Base-by-base conservation (phyloP, 2,329 filamentous ascomycete species). In the Shiraia bambusicola region DNA sequence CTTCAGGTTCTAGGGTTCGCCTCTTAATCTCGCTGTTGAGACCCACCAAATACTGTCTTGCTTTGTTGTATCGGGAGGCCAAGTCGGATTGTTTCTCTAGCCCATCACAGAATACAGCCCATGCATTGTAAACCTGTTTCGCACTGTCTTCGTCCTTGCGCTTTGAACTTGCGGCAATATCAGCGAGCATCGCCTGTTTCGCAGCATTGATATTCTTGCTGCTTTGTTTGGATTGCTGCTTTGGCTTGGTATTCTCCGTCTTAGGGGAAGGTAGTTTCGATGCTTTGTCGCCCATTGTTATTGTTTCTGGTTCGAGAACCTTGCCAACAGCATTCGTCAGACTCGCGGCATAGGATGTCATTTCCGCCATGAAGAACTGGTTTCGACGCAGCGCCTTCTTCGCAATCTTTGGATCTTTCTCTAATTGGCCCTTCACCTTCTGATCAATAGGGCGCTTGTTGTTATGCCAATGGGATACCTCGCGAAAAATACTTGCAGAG, bases 341-440 rank as follows among this genome's bases (percentile, higher is more conserved):
- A 63, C 83, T 87, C 10, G 82, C 83, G 2, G 86, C 83, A 59
- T 89, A 90, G 1, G 76, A 72, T 19, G 76, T 75, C 66, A 86
- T 86, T 44, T 87, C 82, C 1, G 78, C 76, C 78, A 87, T 85
- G 57, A 81, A 82, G 37, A 72, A 74, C 54, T 89, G 84, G 31
- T 84, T 82, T 38, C 70, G 70, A 72, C 69, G 45, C 60, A 71
- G 38, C 62, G 66, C 42, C 19, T 58, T 58, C 38, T 58, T 60
- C 36, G 56, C 47, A 48, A 56, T 35, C 63, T 67, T 52, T 69
- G 56, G 54, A 59, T 70, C 40, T 48, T 61, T 40, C 42, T 58
- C 43, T 46, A 61, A 31, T 43, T 61, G 38, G 40, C 62, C 49
- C 49, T 53, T 52, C 40, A 52, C 26, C 36, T 72, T 73, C 4